phyloP scores from a whole-genome alignment of 2,329 filamentous ascomycete genomes.

The Penicillium occitanis region DNA sequence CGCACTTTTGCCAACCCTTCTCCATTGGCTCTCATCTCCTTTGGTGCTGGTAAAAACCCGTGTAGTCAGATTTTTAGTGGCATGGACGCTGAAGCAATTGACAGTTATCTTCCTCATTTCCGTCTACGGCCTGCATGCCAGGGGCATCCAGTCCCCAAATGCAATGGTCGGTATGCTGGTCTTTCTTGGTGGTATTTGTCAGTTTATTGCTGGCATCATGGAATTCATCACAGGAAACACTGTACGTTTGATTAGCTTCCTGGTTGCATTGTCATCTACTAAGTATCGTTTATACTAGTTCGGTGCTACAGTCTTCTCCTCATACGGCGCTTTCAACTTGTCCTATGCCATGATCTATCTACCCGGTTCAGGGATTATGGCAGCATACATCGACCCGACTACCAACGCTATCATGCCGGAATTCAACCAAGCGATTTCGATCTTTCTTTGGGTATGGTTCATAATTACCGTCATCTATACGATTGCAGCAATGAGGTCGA shows the following conservation, averaged over 20 bases:
- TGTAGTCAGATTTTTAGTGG: background rate
- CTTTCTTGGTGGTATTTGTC: constrained; percentile 40
- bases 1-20: constrained; percentile 32
- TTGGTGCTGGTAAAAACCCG: constrained; percentile 38
- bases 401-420: constrained; percentile 28
- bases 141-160: background rate
- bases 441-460: constrained; percentile 33
- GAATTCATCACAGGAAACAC: constrained; percentile 29
- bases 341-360: constrained; percentile 43
- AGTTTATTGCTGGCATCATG: constrained; percentile 32
- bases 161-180: constrained; percentile 33
- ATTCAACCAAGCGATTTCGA: constrained; percentile 30
- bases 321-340: constrained; percentile 44
- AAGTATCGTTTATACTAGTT: constrained; percentile 25
- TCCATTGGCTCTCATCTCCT: constrained; percentile 39
- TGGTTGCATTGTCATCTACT: background rate
- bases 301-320: constrained; percentile 41
- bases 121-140: background rate
- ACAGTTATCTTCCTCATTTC: background rate
- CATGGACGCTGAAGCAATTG: background rate
- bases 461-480: constrained; percentile 31
- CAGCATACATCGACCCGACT: constrained; percentile 37
- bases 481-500: constrained; percentile 27
- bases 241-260: constrained; percentile 17
- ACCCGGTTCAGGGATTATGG: constrained; percentile 39